Percentiles rank a stretch among this genome's conserved stretches.
Conservation (phyloP, 1,139 yeast genomes). For the Lodderomyces metapsilosis region DNA sequence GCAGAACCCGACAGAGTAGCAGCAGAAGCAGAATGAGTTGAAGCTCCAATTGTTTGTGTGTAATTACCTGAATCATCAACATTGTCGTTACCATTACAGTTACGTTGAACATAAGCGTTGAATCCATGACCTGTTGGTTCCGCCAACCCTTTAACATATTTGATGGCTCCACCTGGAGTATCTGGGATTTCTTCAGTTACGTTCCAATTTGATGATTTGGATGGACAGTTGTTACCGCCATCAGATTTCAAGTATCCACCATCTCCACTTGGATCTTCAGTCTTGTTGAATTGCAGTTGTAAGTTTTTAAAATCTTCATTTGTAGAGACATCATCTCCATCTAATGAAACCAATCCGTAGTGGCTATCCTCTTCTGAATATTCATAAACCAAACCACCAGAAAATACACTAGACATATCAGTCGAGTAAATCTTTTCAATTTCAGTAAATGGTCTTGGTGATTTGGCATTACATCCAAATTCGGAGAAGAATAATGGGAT, state of each 20-base stretch:
- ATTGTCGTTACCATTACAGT: slow-evolving; percentile 48
- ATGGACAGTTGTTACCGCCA: slow-evolving; percentile 65
- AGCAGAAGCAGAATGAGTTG: slow-evolving; percentile 18
- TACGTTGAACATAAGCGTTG: slow-evolving; percentile 68
- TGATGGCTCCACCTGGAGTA: slow-evolving; percentile 77
- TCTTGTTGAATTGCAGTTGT: slow-evolving; percentile 25
- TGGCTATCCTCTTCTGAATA: slow-evolving; percentile 63
- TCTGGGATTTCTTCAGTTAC: slow-evolving; percentile 63
- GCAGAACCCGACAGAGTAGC: no score
- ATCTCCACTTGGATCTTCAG: slow-evolving; percentile 65
- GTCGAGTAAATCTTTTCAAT: slow-evolving; percentile 60
- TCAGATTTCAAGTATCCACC: slow-evolving; percentile 56
- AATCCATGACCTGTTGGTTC: slow-evolving; percentile 85
- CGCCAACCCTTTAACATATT: slow-evolving; percentile 60
- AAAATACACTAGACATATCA: slow-evolving; percentile 66
- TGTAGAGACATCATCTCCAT: slow-evolving; percentile 29
- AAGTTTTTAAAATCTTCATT: slow-evolving; percentile 28
- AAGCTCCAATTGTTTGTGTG: slow-evolving; percentile 21
- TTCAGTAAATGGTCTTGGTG: slow-evolving; percentile 62
- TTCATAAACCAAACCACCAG: slow-evolving; percentile 80
- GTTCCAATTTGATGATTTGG: slow-evolving; percentile 53
- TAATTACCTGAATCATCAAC: slow-evolving; percentile 43
- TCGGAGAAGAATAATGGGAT: slow-evolving; percentile 58
- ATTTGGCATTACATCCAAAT: slow-evolving; percentile 51
- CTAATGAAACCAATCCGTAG: slow-evolving; percentile 63